phyloP scores from a whole-genome alignment of 1,284 basidiomycete genomes.

The Marasmius fiardii region DNA sequence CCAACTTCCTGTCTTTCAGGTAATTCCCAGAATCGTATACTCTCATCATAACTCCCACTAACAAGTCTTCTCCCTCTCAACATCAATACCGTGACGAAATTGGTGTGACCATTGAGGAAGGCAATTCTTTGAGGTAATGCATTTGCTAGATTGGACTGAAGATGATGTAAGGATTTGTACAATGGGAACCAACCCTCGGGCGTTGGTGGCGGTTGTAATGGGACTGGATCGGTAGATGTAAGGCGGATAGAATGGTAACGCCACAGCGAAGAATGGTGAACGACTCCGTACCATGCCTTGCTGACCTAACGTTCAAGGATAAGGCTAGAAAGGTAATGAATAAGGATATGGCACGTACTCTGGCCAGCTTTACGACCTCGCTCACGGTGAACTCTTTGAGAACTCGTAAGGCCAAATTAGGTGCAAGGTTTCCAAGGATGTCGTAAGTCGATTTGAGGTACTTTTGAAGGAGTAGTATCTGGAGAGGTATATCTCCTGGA shows the following conservation, averaged over 20 bases:
- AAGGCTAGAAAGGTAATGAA: constrained; percentile 4
- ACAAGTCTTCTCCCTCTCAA: constrained; percentile 78
- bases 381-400: constrained; percentile 62
- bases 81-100: constrained; percentile 84
- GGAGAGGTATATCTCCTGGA: constrained; percentile 74
- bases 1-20: constrained; percentile 15
- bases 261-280: constrained; percentile 77
- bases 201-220: constrained; percentile 53
- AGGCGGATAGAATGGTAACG: constrained; percentile 70
- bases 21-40: constrained; percentile 81
- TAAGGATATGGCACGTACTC: constrained; percentile 32
- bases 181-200: constrained; percentile 76
- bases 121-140: constrained; percentile 74
- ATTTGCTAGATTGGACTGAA: constrained; percentile 82
- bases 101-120: constrained; percentile 81
- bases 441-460: constrained; percentile 81
- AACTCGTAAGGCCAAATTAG: constrained; percentile 63
- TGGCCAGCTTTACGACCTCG: constrained; percentile 60
- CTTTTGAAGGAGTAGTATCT: constrained; percentile 78
- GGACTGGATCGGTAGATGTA: constrained; percentile 72
- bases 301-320: constrained; percentile 49
- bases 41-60: constrained; percentile 89
- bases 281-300: constrained; percentile 68
- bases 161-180: constrained; percentile 79
- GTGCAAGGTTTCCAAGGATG: constrained; percentile 71